These are phyloP conservation scores for Trypanosoma lewisi DNA, from an alignment of 208 protist species.

Conservation along the genomic window DNA sequence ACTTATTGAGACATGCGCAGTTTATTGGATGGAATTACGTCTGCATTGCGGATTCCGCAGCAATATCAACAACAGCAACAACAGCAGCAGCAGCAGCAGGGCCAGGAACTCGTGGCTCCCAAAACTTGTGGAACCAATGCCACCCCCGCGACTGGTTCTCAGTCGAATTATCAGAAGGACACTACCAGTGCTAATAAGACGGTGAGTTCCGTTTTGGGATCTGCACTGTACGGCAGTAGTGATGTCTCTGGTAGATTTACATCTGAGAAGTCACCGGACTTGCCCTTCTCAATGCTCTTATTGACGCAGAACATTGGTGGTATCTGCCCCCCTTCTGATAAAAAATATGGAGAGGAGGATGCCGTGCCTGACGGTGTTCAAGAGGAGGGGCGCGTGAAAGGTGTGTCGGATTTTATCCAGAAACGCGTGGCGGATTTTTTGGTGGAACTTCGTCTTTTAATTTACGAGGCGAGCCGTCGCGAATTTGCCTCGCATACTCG, in stretches of 20 bases:
- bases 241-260: slow-evolving; percentile 8
- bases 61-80: too few species aligned
- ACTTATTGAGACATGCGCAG: slow-evolving; percentile 29
- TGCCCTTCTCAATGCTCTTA: slow-evolving; percentile 53
- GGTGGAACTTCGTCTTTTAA: slow-evolving; percentile 51
- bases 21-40: slow-evolving; percentile 31
- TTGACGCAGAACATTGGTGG: slow-evolving; percentile 80
- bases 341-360: not conserved
- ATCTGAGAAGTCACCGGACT: slow-evolving; percentile 13
- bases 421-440: slow-evolving; percentile 41
- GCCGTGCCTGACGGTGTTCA: not conserved
- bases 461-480: slow-evolving; percentile 44
- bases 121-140: not conserved
- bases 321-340: slow-evolving; percentile 27
- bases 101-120: not conserved
- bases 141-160: not conserved
- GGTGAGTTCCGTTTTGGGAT: not conserved
- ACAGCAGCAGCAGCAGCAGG: slow-evolving; percentile 5
- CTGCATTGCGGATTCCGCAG: slow-evolving; percentile 22
- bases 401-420: slow-evolving; percentile 15
- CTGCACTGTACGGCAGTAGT: not conserved
- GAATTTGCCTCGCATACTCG: slow-evolving; percentile 22
- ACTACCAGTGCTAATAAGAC: not conserved
- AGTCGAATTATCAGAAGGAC: not conserved
- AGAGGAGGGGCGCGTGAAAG: not conserved